Evolutionary conservation across 371 early-diverging fungal species (phyloP), one percentile per base, ranked within the genome.

Genomic region (Rhizomucor miehei): DNA sequence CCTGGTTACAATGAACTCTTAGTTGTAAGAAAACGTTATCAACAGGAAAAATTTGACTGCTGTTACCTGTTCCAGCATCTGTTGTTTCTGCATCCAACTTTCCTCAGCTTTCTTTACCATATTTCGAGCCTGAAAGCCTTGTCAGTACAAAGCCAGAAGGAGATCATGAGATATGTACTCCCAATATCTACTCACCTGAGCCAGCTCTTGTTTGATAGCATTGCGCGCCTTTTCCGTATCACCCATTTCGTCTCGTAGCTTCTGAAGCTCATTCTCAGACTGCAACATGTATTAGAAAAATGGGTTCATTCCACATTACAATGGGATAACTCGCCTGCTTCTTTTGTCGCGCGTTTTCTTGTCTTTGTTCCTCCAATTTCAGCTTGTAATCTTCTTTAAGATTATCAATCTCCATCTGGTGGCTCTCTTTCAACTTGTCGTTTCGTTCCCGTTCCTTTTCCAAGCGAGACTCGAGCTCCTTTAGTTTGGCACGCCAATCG

Each of bases 41-140:
- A n/a, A n/a, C n/a, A n/a, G n/a, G n/a, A n/a, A n/a, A n/a, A n/a
- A n/a, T n/a, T n/a, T n/a, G 35, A 20, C 24, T 12, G 17, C 25
- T 16, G 8, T 46, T 44, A 67, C 68, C 47, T 52, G 49, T 23
- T 65, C 59, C 9, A 74, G 40, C 6, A 66, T 66, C 35, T 67
- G 57, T 11, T 72, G 60, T 34, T 74, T 74, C 10, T 53, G 52
- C 56, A 62, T 68, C 82, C 82, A 81, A 25, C 79, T 76, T 19
- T 71, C 72, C 52, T 80, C 74, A 6, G 80, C 79, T 17, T 71
- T 62, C 2, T 62, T 62, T 1, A 81, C 78, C 82, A 81, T 81
- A 4, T 57, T 54, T 20, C 75, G 52, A n/a, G 77, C 67, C 64
- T 71, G 45, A 56, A 59, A 5, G 29, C 8, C n/a, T n/a, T n/a